A percentile compares a stretch with the other conserved stretches of the same genome.
phyloP scores from a whole-genome alignment of 768 basidiomycete genomes.

The Tremella fuciformis region DNA sequence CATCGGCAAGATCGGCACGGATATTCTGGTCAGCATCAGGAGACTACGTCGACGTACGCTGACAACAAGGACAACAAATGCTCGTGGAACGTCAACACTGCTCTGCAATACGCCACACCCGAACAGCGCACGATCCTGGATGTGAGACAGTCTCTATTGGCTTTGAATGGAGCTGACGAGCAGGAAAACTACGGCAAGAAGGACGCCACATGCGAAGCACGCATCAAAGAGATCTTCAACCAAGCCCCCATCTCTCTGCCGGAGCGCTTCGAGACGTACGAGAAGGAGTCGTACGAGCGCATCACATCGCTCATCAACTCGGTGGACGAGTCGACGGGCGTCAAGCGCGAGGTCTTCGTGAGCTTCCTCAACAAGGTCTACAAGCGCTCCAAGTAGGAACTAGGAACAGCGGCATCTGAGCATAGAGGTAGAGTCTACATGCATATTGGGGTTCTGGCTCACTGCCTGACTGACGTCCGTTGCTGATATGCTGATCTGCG shows the following conservation, averaged over 20 bases:
- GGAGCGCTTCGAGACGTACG: slow-evolving; percentile 70
- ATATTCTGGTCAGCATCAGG: slow-evolving; percentile 62
- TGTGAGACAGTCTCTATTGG: slow-evolving; percentile 32
- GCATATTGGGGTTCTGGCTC: neutral
- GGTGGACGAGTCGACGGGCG: slow-evolving; percentile 59
- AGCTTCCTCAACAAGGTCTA: slow-evolving; percentile 86
- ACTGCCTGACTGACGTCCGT: too few species aligned
- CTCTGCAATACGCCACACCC: slow-evolving; percentile 57
- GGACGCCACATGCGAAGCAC: slow-evolving; percentile 59
- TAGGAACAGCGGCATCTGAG: neutral
- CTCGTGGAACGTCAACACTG: slow-evolving; percentile 91
- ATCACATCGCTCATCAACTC: slow-evolving; percentile 68
- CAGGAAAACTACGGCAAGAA: slow-evolving; percentile 67
- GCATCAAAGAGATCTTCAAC: slow-evolving; percentile 70
- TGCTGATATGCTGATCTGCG: too few species aligned
- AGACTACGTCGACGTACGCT: neutral
- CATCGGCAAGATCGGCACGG: slow-evolving; percentile 95
- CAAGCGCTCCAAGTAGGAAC: slow-evolving; percentile 58
- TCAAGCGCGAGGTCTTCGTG: slow-evolving; percentile 70
- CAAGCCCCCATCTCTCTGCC: slow-evolving; percentile 62
- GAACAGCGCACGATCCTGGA: slow-evolving; percentile 57
- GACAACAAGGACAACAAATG: slow-evolving; percentile 80
- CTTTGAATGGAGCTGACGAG: neutral
- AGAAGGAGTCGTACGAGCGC: slow-evolving; percentile 66
- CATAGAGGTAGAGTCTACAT: slow-evolving; percentile 1